phyloP scores from a whole-genome alignment of 2,329 filamentous ascomycete genomes.

The Colletotrichum cordylinicola region DNA sequence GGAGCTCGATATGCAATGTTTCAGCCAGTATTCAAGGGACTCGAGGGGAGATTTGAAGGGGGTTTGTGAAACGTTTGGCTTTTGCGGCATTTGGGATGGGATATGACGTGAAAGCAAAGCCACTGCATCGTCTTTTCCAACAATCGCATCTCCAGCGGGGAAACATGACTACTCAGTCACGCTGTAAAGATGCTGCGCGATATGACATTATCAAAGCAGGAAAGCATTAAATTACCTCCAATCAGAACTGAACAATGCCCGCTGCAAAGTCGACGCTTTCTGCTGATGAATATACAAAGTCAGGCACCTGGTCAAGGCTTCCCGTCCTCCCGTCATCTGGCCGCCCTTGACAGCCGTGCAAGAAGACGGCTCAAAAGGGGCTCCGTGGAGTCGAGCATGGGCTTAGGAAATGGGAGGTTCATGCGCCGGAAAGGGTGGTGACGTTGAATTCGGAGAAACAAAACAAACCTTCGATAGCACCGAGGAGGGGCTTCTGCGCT shows the following conservation, averaged over 20 bases:
- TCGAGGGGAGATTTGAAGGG: background rate
- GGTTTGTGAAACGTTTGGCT: background rate
- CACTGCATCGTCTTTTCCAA: background rate
- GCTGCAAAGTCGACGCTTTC: background rate
- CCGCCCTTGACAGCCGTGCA: background rate
- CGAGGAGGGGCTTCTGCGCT: background rate
- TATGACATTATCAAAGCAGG: background rate
- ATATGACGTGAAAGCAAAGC: background rate
- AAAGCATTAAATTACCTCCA: background rate
- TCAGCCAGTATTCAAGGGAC: background rate
- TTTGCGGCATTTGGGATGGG: background rate
- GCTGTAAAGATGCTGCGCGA: background rate
- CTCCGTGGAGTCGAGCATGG: background rate
- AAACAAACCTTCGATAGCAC: background rate
- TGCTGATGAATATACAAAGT: background rate
- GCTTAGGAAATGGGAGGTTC: background rate
- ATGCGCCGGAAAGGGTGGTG: background rate
- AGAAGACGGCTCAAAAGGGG: background rate
- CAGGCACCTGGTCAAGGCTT: background rate
- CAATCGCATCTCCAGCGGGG: background rate
- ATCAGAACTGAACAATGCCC: background rate
- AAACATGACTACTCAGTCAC: background rate
- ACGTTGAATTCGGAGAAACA: background rate
- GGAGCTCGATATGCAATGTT: background rate
- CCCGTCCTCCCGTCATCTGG: background rate